phyloP scores from a whole-genome alignment of 805 yeast species.

The Sugiyamaella valdiviana region DNA sequence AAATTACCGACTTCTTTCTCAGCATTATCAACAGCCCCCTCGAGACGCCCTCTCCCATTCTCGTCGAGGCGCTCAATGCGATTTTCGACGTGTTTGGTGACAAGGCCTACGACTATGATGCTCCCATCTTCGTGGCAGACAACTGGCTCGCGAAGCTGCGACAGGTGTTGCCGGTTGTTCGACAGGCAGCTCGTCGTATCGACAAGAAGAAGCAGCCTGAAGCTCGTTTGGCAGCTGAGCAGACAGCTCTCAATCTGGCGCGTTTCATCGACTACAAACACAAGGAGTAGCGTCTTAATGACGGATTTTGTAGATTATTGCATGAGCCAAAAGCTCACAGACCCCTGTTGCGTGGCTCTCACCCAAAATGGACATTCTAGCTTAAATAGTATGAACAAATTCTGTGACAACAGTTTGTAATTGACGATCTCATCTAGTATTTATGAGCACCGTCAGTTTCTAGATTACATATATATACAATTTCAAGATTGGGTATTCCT shows the following conservation, averaged over 20 bases:
- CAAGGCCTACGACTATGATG: conserved; percentile 57
- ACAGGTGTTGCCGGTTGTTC: conserved; percentile 43
- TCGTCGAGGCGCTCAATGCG: conserved; percentile 56
- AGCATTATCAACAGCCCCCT: conserved; percentile 28
- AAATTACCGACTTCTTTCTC: conserved; percentile 42
- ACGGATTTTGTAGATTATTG: too few relatives aligned
- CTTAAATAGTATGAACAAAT: too few relatives aligned
- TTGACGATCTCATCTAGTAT: too few relatives aligned
- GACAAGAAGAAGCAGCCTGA: conserved; percentile 57
- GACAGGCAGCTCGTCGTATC: conserved; percentile 50
- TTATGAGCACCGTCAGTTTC: neutral
- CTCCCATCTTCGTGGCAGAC: conserved; percentile 54
- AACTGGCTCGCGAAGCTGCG: conserved; percentile 41
- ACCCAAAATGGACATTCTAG: too few relatives aligned
- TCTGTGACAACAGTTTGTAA: too few relatives aligned
- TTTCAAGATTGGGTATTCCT: neutral
- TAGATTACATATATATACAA: neutral
- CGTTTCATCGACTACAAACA: conserved; percentile 75
- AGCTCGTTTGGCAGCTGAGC: conserved; percentile 60
- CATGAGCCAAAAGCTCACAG: too few relatives aligned
- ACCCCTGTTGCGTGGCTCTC: too few relatives aligned
- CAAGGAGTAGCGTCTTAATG: too few relatives aligned
- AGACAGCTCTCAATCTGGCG: conserved; percentile 56
- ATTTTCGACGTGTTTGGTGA: conserved; percentile 81
- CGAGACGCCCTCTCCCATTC: conserved; percentile 35